Percentiles rank a stretch among this genome's conserved stretches.
These are phyloP conservation scores for Theileria luwenshuni DNA, from an alignment of 169 alveolate genomes.

Conservation along the genomic window DNA sequence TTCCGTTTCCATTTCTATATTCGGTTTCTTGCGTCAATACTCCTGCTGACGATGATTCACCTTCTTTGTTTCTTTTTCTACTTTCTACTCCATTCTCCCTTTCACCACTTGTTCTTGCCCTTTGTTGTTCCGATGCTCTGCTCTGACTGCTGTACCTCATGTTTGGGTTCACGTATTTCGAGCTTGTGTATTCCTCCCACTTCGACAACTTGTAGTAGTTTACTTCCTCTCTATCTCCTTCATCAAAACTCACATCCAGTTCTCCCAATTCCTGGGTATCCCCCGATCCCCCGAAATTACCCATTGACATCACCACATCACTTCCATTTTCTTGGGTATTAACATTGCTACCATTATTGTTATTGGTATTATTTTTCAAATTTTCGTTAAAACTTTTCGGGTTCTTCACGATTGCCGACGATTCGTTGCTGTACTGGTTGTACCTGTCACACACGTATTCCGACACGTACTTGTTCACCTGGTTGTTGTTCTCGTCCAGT, in stretches of 20 bases:
- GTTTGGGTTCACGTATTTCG: slow-evolving; percentile 16
- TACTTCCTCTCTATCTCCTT: not conserved
- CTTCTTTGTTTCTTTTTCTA: slow-evolving; percentile 7
- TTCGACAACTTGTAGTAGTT: slow-evolving; percentile 10
- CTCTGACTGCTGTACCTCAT: not conserved
- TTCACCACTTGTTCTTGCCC: slow-evolving; percentile 28
- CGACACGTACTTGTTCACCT: slow-evolving; percentile 65
- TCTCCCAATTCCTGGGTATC: not conserved
- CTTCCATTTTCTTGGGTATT: slow-evolving; percentile 3
- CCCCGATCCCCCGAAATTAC: slow-evolving; percentile 34
- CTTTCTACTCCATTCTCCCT: slow-evolving; percentile 11
- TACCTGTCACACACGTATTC: slow-evolving; percentile 42
- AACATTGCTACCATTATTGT: not conserved
- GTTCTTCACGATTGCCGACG: not conserved
- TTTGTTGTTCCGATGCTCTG: not conserved
- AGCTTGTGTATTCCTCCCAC: slow-evolving; percentile 23
- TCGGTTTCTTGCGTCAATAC: slow-evolving; percentile 17
- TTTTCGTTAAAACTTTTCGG: not conserved
- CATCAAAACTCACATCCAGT: not conserved
- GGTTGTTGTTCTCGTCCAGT: slow-evolving; percentile 88
- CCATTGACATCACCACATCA: slow-evolving; percentile 48
- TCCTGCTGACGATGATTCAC: slow-evolving; percentile 19
- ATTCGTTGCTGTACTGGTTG: slow-evolving; percentile 16
- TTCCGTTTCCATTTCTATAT: no score
- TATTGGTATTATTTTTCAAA: not conserved